Percentiles rank a stretch among this genome's conserved stretches.
Conservation (phyloP, 2,329 filamentous ascomycete genomes). For the Pyricularia grisea region DNA sequence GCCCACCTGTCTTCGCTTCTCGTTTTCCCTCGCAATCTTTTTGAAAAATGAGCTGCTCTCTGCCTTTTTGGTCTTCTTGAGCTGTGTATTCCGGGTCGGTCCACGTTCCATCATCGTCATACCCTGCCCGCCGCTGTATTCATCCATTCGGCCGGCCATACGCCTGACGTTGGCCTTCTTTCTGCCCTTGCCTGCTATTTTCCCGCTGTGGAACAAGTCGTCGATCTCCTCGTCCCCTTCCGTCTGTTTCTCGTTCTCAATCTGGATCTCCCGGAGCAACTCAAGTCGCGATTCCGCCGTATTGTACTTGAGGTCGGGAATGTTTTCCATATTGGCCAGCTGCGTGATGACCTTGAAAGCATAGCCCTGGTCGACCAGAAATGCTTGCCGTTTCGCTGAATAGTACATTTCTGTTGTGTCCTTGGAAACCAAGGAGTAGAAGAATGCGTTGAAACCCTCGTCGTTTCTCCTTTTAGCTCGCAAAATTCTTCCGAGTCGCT, state of each 20-base stretch:
- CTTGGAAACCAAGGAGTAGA: conserved; percentile 94
- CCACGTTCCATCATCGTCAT: conserved; percentile 85
- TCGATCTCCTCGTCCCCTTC: conserved; percentile 74
- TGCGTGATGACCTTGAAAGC: conserved; percentile 98
- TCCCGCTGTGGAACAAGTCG: not conserved
- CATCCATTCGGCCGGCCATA: conserved; percentile 71
- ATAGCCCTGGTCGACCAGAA: conserved; percentile 94
- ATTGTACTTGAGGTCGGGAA: conserved; percentile 69
- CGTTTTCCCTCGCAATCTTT: conserved; percentile 50
- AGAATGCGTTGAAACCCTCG: conserved; percentile 97
- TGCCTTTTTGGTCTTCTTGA: conserved; percentile 42
- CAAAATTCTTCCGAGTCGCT: conserved; percentile 83
- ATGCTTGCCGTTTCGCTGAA: conserved; percentile 90
- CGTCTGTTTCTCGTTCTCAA: conserved; percentile 83
- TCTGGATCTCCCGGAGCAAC: conserved; percentile 75
- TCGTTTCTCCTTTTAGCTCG: conserved; percentile 92
- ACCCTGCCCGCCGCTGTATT: conserved; percentile 77
- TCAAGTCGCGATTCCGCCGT: conserved; percentile 74
- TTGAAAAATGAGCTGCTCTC: conserved; percentile 50
- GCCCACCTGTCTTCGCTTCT: conserved; percentile 32
- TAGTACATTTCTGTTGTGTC: conserved; percentile 98
- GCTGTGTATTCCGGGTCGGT: conserved; percentile 54
- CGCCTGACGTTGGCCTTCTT: conserved; percentile 42
- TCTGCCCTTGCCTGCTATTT: conserved; percentile 11
- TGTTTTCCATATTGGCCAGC: conserved; percentile 78